Conservation (phyloP, 352 stramenopile species). For the Phytophthora ramorum region DNA sequence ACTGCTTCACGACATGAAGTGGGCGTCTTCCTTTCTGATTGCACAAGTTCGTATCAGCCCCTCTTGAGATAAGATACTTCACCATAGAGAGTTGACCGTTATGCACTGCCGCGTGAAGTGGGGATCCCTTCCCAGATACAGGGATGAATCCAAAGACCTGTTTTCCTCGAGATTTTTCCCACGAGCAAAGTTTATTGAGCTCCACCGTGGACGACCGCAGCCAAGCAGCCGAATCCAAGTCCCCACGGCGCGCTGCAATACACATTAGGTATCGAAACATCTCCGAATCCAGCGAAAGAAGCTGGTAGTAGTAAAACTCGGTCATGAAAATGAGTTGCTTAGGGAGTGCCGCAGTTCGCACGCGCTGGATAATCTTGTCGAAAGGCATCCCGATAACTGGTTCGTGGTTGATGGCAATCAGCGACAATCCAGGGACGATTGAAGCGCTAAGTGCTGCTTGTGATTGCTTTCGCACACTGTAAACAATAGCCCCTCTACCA, state of each 20-base stretch:
- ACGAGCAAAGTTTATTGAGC: constrained; percentile 71
- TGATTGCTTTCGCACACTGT: constrained; percentile 80
- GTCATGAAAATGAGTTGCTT: constrained; percentile 87
- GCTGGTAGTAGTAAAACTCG: constrained; percentile 88
- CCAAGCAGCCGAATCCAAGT: constrained; percentile 73
- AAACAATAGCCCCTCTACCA: constrained; percentile 76
- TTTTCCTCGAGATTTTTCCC: constrained; percentile 75
- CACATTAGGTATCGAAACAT: constrained; percentile 87
- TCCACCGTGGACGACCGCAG: constrained; percentile 59
- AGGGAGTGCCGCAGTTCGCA: constrained; percentile 69
- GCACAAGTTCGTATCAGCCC: constrained; percentile 60
- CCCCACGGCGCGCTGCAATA: constrained; percentile 69
- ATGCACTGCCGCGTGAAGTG: constrained; percentile 70
- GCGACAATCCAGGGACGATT: constrained; percentile 72
- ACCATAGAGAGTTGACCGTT: constrained; percentile 71
- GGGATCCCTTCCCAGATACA: constrained; percentile 53
- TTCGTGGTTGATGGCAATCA: constrained; percentile 87
- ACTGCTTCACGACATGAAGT: constrained; percentile 69
- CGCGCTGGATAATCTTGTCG: constrained; percentile 68
- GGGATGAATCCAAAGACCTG: constrained; percentile 78
- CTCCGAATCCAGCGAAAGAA: constrained; percentile 74
- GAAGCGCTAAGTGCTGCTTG: constrained; percentile 78
- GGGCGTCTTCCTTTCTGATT: constrained; percentile 68
- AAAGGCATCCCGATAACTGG: constrained; percentile 84
- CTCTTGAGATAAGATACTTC: constrained; percentile 62